Evolutionary conservation across 2,329 filamentous ascomycete species (phyloP).

Genomic region (Ophiocordyceps sinensis): DNA sequence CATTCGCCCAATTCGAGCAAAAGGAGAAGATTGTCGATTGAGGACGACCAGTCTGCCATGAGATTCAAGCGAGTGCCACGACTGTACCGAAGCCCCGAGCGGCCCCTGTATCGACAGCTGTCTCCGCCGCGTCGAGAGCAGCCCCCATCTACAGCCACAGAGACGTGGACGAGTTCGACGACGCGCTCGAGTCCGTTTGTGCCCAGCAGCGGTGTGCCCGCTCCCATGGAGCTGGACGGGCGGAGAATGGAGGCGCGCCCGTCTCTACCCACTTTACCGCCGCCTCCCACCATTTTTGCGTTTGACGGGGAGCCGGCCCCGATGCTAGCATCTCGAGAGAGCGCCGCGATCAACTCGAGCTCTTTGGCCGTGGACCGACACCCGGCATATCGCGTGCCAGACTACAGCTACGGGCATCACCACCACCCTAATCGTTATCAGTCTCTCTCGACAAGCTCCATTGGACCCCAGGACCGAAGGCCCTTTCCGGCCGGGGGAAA

Average conservation of each 20-base stretch:
- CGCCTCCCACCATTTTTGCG: slow-evolving; percentile 9
- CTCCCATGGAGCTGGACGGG: slow-evolving; percentile 19
- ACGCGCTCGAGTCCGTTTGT: not conserved
- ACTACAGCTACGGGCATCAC: slow-evolving; percentile 21
- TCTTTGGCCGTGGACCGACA: slow-evolving; percentile 12
- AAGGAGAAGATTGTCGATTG: slow-evolving; percentile 29
- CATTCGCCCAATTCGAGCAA: slow-evolving; percentile 34
- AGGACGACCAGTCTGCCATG: slow-evolving; percentile 23
- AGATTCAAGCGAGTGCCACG: slow-evolving; percentile 31
- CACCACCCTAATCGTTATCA: slow-evolving; percentile 30
- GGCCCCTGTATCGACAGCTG: slow-evolving; percentile 15
- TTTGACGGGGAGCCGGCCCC: slow-evolving; percentile 21
- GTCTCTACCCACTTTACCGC: slow-evolving; percentile 25
- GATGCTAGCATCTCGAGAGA: slow-evolving; percentile 15
- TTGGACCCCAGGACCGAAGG: slow-evolving; percentile 26
- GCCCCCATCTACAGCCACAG: slow-evolving; percentile 10
- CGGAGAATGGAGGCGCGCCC: slow-evolving; percentile 18
- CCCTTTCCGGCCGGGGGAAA: slow-evolving; percentile 24
- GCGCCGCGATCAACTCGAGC: slow-evolving; percentile 3
- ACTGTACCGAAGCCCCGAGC: slow-evolving; percentile 24
- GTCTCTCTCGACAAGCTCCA: slow-evolving; percentile 29
- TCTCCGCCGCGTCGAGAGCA: slow-evolving; percentile 21
- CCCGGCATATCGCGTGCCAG: slow-evolving; percentile 17
- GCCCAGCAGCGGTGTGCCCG: slow-evolving; percentile 4
- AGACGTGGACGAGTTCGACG: slow-evolving; percentile 19